Evolutionary conservation across 2,329 filamentous ascomycete species (phyloP).

Genomic region (Colletotrichum coccodes): DNA sequence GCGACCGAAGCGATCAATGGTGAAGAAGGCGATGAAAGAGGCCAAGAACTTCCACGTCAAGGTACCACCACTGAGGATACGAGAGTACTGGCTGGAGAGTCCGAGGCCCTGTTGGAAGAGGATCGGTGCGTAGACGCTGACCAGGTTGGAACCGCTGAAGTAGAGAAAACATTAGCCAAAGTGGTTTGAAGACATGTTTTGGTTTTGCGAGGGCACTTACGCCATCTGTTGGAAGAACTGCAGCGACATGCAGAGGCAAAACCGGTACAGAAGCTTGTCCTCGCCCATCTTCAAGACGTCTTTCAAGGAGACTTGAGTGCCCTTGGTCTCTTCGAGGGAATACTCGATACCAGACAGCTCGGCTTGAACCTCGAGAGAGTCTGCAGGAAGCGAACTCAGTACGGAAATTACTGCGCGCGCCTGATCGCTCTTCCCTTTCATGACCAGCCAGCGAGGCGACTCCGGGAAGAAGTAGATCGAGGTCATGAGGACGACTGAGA

Average conservation of each 20-base stretch:
- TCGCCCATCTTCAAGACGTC: slow-evolving; percentile 59
- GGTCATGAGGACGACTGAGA: slow-evolving; percentile 43
- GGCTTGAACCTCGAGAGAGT: slow-evolving; percentile 48
- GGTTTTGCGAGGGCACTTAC: neutral
- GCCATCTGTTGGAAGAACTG: slow-evolving; percentile 43
- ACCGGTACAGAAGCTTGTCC: slow-evolving; percentile 60
- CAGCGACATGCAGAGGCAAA: slow-evolving; percentile 42
- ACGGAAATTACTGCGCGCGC: slow-evolving; percentile 46
- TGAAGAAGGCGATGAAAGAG: slow-evolving; percentile 59
- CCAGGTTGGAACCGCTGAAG: slow-evolving; percentile 56
- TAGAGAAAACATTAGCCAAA: slow-evolving; percentile 14
- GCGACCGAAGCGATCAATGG: slow-evolving; percentile 61
- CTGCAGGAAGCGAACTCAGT: slow-evolving; percentile 48
- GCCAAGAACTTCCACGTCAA: slow-evolving; percentile 67
- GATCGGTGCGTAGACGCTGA: slow-evolving; percentile 57
- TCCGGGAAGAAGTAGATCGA: slow-evolving; percentile 48
- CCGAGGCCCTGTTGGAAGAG: slow-evolving; percentile 52
- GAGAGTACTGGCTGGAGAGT: slow-evolving; percentile 46
- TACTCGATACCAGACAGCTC: slow-evolving; percentile 59
- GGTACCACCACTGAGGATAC: slow-evolving; percentile 56
- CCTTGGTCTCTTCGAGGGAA: slow-evolving; percentile 54
- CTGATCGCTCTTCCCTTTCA: slow-evolving; percentile 44
- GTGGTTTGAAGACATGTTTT: no score
- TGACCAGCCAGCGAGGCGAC: slow-evolving; percentile 48
- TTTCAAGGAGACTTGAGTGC: slow-evolving; percentile 46